phyloP scores from a whole-genome alignment of 371 early-diverging fungal genomes.

The Circinella minor region DNA sequence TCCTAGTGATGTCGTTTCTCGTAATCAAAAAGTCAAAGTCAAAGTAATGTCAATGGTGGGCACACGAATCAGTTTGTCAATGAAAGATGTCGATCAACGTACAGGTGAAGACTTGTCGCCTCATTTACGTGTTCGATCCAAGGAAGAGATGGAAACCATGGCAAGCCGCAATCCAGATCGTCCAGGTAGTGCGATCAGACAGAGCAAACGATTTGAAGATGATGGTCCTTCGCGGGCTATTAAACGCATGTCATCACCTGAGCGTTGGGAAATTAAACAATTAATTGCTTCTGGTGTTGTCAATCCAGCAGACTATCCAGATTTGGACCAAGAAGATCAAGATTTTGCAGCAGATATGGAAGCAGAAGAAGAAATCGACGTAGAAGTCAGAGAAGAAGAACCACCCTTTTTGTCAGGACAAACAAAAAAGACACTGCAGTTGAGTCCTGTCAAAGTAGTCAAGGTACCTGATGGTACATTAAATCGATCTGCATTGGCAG shows the following conservation, averaged over 20 bases:
- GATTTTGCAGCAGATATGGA: conserved; percentile 84
- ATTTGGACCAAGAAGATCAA: conserved; percentile 74
- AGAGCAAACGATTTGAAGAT: conserved; percentile 56
- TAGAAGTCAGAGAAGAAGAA: conserved; percentile 95
- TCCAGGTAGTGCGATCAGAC: conserved; percentile 43
- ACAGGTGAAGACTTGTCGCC: conserved; percentile 89
- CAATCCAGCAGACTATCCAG: conserved; percentile 86
- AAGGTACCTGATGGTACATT: conserved; percentile 97
- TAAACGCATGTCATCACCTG: conserved; percentile 95
- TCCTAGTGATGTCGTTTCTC: conserved; percentile 80
- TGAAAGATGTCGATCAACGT: conserved; percentile 94
- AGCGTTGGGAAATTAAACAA: conserved; percentile 97
- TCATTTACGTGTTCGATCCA: conserved; percentile 51
- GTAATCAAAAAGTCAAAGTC: conserved; percentile 84
- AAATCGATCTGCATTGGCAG: conserved; percentile 94
- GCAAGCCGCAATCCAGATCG: conserved; percentile 69
- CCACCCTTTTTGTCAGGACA: conserved; percentile 95
- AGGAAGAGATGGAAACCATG: conserved; percentile 68
- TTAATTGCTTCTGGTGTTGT: conserved; percentile 94
- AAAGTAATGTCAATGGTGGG: conserved; percentile 92
- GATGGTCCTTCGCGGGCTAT: conserved; percentile 63
- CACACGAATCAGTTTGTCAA: conserved; percentile 80
- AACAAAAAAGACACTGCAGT: conserved; percentile 79
- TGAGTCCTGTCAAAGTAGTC: conserved; percentile 96
- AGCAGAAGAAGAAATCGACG: conserved; percentile 93